Percentiles rank a stretch among this genome's conserved stretches.
Evolutionary conservation across 192 early-diverging fungal species (phyloP).

Genomic region (Gaertneriomyces sp.): DNA sequence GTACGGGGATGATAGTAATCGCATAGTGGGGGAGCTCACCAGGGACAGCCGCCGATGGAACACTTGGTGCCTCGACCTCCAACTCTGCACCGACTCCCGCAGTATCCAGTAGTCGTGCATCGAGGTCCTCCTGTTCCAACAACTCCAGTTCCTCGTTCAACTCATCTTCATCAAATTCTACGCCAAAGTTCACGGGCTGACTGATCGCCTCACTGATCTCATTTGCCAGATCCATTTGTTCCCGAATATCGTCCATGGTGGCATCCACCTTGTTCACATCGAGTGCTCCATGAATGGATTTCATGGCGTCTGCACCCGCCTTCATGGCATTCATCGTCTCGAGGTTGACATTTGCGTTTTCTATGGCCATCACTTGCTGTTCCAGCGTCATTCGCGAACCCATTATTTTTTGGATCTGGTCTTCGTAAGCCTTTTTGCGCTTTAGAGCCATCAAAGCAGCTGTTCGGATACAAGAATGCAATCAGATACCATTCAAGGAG

Average conservation of each 20-base stretch:
- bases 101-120: constrained; percentile 75
- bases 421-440: constrained; percentile 82
- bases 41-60: constrained; percentile 63
- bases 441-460: constrained; percentile 93
- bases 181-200: constrained; percentile 78
- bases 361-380: constrained; percentile 91
- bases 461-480: constrained; percentile 22
- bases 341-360: constrained; percentile 91
- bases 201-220: constrained; percentile 93
- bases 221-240: constrained; percentile 95
- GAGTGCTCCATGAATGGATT: constrained; percentile 77
- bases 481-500: not conserved
- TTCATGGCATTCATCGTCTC: constrained; percentile 95
- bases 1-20: not conserved
- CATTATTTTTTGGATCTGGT: constrained; percentile 81
- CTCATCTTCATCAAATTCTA: constrained; percentile 94
- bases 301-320: constrained; percentile 89
- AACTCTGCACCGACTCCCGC: constrained; percentile 20
- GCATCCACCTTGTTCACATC: constrained; percentile 92
- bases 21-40: constrained; percentile 41
- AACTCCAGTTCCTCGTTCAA: constrained; percentile 83
- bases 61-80: constrained; percentile 43
- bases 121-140: constrained; percentile 90
- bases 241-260: constrained; percentile 95
- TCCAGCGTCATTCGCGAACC: constrained; percentile 90